phyloP scores from a whole-genome alignment of 2,329 filamentous ascomycete species.

The Colletotrichum cordylinicola region DNA sequence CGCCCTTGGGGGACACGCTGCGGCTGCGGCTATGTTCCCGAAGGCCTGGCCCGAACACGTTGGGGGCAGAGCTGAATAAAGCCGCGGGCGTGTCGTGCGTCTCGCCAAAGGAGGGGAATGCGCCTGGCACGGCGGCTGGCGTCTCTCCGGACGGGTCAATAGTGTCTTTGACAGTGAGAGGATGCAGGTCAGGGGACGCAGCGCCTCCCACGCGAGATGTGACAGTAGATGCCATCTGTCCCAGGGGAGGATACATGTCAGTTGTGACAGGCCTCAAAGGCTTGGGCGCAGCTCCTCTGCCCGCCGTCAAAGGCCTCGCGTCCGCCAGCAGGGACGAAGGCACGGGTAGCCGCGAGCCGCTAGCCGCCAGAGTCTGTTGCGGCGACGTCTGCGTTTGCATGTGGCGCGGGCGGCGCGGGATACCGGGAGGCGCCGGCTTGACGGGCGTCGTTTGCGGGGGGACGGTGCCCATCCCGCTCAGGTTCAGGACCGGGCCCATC shows the following conservation, averaged over 20 bases:
- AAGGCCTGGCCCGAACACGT: neutral
- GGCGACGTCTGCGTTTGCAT: neutral
- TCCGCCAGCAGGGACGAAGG: neutral
- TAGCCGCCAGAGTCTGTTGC: neutral
- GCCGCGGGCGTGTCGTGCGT: neutral
- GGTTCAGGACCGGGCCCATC: neutral
- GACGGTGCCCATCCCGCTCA: neutral
- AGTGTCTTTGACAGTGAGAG: too few species aligned
- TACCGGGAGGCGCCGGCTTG: neutral
- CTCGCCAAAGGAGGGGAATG: neutral
- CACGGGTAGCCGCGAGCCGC: neutral
- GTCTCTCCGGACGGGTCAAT: too few species aligned
- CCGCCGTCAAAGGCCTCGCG: neutral
- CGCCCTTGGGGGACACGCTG: neutral
- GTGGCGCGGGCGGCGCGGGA: neutral
- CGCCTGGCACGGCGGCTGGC: neutral
- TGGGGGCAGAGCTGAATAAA: neutral
- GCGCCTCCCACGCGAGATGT: too few species aligned
- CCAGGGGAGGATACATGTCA: neutral
- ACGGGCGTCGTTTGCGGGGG: neutral
- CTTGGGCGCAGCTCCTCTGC: neutral
- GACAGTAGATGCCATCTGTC: neutral
- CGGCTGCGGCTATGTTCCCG: neutral
- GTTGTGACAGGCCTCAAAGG: neutral
- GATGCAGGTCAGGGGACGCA: too few species aligned